These are phyloP conservation scores for Phytophthora citrophthora DNA, from an alignment of 352 stramenopile genomes.

Conservation along the genomic window DNA sequence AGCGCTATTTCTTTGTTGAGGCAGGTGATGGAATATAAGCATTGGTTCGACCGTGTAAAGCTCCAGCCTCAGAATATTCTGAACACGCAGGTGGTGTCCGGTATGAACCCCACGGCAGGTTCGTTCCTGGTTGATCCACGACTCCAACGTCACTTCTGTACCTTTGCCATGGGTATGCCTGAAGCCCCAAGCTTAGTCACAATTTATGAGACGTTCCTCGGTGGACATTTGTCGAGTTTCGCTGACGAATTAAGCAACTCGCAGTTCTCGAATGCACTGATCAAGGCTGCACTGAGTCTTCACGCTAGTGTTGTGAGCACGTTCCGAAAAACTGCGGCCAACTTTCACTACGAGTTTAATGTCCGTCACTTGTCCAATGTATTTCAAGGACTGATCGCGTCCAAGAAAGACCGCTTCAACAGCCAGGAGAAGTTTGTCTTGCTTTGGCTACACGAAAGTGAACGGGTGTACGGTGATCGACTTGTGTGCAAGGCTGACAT, in stretches of 20 bases:
- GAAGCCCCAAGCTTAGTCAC: constrained; percentile 93
- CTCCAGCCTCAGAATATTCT: constrained; percentile 94
- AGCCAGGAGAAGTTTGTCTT: constrained; percentile 94
- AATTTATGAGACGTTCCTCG: constrained; percentile 97
- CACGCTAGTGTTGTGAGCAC: constrained; percentile 91
- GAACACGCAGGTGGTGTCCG: constrained; percentile 95
- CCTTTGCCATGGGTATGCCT: constrained; percentile 96
- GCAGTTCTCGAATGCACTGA: constrained; percentile 89
- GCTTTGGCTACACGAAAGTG: constrained; percentile 96
- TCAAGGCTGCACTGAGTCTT: constrained; percentile 94
- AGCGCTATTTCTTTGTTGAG: constrained; percentile 94
- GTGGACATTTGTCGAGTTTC: constrained; percentile 93
- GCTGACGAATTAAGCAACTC: constrained; percentile 87
- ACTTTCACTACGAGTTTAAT: constrained; percentile 99
- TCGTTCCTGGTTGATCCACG: constrained; percentile 95
- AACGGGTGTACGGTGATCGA: constrained; percentile 96
- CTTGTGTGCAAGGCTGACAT: constrained; percentile 94
- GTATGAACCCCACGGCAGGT: constrained; percentile 96
- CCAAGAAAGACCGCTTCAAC: constrained; percentile 92
- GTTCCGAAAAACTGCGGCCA: constrained; percentile 95
- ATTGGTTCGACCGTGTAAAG: constrained; percentile 94
- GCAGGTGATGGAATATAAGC: constrained; percentile 96
- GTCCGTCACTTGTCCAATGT: constrained; percentile 96
- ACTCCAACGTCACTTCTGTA: constrained; percentile 96
- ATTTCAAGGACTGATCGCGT: constrained; percentile 96